Evolutionary conservation across 306 rosid genomes (phyloP).

Genomic region (Argentina anserina): DNA sequence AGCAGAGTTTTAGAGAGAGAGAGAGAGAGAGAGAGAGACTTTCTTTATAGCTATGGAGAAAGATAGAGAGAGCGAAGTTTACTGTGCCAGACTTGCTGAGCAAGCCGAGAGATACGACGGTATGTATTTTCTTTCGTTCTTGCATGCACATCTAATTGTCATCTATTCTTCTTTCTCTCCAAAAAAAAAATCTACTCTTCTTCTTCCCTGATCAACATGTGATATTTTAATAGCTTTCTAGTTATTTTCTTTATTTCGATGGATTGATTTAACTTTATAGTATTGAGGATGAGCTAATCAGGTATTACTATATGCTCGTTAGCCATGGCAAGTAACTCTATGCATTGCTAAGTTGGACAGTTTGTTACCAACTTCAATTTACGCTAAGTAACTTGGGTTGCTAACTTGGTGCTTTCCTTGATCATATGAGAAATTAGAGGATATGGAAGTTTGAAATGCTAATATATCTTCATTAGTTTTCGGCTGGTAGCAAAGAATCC

Average conservation of each 20-base stretch:
- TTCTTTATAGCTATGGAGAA: slow-evolving; percentile 24
- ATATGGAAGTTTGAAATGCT: not conserved
- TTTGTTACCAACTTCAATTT: not conserved
- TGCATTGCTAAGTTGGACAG: not conserved
- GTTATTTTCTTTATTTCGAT: not conserved
- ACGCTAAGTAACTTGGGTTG: too few relatives aligned
- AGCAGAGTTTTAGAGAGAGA: not conserved
- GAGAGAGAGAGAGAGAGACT: slow-evolving; percentile 8
- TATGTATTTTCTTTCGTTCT: slow-evolving; percentile 11
- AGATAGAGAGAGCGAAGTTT: slow-evolving; percentile 35
- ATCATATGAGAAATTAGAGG: not conserved
- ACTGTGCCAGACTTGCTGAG: slow-evolving; percentile 42
- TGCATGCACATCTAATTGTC: too few relatives aligned
- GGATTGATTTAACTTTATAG: not conserved
- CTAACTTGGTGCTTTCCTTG: not conserved
- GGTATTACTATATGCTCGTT: too few relatives aligned
- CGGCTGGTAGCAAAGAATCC: not conserved
- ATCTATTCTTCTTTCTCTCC: too few relatives aligned
- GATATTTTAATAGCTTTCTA: not conserved
- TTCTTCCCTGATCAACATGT: too few relatives aligned
- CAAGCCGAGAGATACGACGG: slow-evolving; percentile 50
- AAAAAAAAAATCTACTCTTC: not conserved
- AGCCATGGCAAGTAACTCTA: too few relatives aligned
- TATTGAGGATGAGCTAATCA: not conserved
- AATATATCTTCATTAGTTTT: not conserved